These are phyloP conservation scores for Arthrinium phaeospermum DNA, from an alignment of 2,329 filamentous ascomycete species.

Conservation along the genomic window DNA sequence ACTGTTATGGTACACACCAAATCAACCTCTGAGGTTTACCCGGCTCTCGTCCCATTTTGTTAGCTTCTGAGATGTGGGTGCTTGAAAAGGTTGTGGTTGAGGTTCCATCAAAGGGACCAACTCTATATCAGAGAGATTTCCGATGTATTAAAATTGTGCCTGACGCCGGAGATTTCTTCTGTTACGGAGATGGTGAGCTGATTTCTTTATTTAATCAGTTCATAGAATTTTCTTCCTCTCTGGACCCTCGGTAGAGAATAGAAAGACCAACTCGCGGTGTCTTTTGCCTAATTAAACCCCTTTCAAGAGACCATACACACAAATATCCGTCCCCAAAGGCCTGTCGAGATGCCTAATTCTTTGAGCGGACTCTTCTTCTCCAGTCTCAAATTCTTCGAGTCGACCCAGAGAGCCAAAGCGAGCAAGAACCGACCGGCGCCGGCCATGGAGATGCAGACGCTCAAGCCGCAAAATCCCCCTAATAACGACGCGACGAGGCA, in stretches of 20 bases:
- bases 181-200: neutral
- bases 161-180: neutral
- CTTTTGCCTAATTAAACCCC: neutral
- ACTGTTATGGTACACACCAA: too few species aligned
- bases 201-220: neutral
- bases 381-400: neutral
- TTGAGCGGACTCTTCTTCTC: neutral
- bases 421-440: neutral
- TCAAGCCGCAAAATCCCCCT: neutral
- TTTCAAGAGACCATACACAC: neutral
- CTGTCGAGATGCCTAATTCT: neutral
- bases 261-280: neutral
- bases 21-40: neutral
- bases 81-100: neutral
- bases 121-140: neutral
- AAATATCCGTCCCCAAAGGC: neutral
- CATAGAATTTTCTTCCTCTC: neutral
- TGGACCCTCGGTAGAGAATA: neutral
- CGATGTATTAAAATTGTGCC: neutral
- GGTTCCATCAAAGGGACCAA: constrained; percentile 1
- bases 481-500: neutral
- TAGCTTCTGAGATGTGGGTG: neutral
- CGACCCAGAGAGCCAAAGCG: neutral
- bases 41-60: too few species aligned
- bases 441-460: neutral